These are phyloP conservation scores for Capronia coronata DNA, from an alignment of 2,329 filamentous ascomycete species.

Conservation along the genomic window DNA sequence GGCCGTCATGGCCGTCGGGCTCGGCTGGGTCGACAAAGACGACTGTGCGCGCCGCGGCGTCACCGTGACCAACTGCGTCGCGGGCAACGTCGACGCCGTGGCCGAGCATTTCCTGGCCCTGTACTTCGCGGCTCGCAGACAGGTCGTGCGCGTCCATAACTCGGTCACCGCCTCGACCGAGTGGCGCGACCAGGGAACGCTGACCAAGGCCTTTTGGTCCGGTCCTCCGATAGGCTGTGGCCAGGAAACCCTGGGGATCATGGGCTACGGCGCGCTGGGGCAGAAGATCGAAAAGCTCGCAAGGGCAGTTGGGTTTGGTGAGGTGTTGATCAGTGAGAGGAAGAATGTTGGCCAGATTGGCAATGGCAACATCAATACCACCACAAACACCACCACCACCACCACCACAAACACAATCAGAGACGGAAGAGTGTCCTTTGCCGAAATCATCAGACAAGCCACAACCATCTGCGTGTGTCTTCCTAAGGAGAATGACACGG, in stretches of 20 bases:
- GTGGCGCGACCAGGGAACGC: conserved; percentile 38
- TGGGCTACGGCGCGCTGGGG: conserved; percentile 48
- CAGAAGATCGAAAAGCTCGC: conserved; percentile 43
- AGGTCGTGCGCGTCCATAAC: conserved; percentile 36
- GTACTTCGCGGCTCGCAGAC: conserved; percentile 44
- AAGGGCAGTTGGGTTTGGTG: conserved; percentile 42
- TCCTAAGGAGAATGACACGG: conserved; percentile 32
- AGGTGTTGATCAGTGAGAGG: conserved; percentile 45
- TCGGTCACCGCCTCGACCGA: conserved; percentile 33
- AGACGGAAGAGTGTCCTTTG: conserved; percentile 28
- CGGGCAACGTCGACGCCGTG: conserved; percentile 45
- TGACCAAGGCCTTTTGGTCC: conserved; percentile 31
- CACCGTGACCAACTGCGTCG: conserved; percentile 42
- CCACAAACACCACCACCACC: too few species aligned
- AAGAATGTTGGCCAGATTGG: conserved; percentile 36
- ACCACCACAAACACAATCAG: conserved; percentile 11
- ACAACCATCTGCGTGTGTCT: conserved; percentile 33
- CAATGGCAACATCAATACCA: too few species aligned
- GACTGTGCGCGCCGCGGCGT: conserved; percentile 41
- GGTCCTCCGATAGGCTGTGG: conserved; percentile 41
- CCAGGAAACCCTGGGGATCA: conserved; percentile 46
- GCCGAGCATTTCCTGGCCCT: conserved; percentile 47
- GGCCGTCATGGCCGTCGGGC: conserved; percentile 43
- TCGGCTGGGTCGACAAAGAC: conserved; percentile 43
- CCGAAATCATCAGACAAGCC: conserved; percentile 30